Conservation (phyloP, 2,329 filamentous ascomycete genomes). For the Clonostachys solani region DNA sequence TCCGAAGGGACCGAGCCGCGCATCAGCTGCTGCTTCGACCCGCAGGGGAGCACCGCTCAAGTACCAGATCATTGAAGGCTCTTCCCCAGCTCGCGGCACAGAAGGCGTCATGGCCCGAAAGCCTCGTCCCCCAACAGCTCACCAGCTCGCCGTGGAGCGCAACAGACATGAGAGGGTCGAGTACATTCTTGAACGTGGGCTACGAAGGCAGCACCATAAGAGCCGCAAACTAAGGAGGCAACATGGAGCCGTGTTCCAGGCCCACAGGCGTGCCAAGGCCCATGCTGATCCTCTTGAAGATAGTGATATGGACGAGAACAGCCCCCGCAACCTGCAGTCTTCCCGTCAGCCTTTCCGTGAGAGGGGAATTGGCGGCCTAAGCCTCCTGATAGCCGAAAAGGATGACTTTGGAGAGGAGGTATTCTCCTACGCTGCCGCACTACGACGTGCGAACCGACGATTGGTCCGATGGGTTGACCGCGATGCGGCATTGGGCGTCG, state of each 20-base stretch:
- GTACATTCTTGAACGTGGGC: constrained; percentile 72
- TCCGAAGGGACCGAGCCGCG: constrained; percentile 21
- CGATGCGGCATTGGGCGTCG: constrained; percentile 37
- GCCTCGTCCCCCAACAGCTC: constrained; percentile 72
- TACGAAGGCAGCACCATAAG: constrained; percentile 61
- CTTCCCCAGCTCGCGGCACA: constrained; percentile 52
- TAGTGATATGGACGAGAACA: constrained; percentile 54
- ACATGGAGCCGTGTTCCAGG: constrained; percentile 64
- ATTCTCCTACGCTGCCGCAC: constrained; percentile 59
- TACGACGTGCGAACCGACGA: constrained; percentile 60
- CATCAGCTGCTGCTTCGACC: constrained; percentile 14
- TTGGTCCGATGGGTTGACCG: constrained; percentile 63
- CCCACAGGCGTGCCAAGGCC: constrained; percentile 58
- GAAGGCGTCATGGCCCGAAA: constrained; percentile 57
- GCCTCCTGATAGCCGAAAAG: constrained; percentile 54
- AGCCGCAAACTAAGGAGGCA: constrained; percentile 57
- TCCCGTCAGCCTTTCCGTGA: constrained; percentile 42
- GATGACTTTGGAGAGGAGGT: constrained; percentile 78
- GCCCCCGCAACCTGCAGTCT: constrained; percentile 21
- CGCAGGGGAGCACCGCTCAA: constrained; percentile 47
- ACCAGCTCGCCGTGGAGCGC: constrained; percentile 76
- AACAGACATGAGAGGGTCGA: constrained; percentile 78
- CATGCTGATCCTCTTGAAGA: constrained; percentile 54
- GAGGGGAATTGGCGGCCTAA: constrained; percentile 59
- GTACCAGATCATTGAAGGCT: constrained; percentile 56